phyloP scores from a whole-genome alignment of 768 basidiomycete species.

The Russula vinacea region DNA sequence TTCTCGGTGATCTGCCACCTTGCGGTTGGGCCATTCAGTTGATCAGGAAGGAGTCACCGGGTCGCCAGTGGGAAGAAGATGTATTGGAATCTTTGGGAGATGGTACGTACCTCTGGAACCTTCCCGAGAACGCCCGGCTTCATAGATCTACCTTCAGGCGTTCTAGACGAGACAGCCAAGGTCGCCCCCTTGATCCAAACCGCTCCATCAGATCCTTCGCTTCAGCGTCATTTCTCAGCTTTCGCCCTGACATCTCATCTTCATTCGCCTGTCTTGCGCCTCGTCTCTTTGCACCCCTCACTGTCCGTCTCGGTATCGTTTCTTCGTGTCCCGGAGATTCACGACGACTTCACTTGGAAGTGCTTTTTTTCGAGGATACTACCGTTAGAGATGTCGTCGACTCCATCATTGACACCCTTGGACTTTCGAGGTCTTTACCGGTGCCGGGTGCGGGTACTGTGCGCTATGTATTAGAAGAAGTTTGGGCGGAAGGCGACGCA shows the following conservation, averaged over 20 bases:
- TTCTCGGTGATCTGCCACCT: slow-evolving; percentile 56
- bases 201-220: slow-evolving; percentile 36
- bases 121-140: not conserved
- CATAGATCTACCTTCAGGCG: slow-evolving; percentile 42
- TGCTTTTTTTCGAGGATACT: slow-evolving; percentile 58
- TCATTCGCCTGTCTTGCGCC: slow-evolving; percentile 61
- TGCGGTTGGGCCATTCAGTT: slow-evolving; percentile 68
- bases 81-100: slow-evolving; percentile 64
- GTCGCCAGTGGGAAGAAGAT: slow-evolving; percentile 66
- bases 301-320: slow-evolving; percentile 56
- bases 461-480: slow-evolving; percentile 73
- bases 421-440: slow-evolving; percentile 61
- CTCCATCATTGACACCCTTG: slow-evolving; percentile 57
- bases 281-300: slow-evolving; percentile 65
- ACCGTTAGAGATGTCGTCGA: slow-evolving; percentile 56
- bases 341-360: slow-evolving; percentile 66
- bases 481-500: slow-evolving; percentile 50
- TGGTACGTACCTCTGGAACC: slow-evolving; percentile 42
- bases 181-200: slow-evolving; percentile 54
- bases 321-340: slow-evolving; percentile 70
- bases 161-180: slow-evolving; percentile 43
- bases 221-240: slow-evolving; percentile 59
- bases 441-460: slow-evolving; percentile 65
- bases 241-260: slow-evolving; percentile 68
- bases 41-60: slow-evolving; percentile 55